Percentiles rank a stretch among this genome's conserved stretches.
Conservation (phyloP, 495 filamentous ascomycete genomes). For the Lindgomyces ingoldianus region DNA sequence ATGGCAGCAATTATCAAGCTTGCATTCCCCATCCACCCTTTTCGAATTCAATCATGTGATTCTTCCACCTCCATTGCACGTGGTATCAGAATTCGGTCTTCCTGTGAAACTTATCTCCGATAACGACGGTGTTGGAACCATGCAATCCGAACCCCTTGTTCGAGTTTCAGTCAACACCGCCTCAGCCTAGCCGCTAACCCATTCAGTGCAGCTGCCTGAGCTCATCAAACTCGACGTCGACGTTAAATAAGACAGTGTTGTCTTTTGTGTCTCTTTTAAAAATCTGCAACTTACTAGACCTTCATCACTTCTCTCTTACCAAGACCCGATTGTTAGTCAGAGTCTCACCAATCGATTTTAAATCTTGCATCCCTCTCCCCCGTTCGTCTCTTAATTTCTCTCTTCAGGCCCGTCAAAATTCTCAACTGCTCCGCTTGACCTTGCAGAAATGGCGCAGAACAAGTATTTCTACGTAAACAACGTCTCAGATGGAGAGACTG, state of each 20-base stretch:
- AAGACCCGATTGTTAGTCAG: too few relatives aligned
- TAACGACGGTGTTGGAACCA: background rate
- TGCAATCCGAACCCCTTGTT: too few relatives aligned
- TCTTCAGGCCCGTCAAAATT: background rate
- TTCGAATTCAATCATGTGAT: too few relatives aligned
- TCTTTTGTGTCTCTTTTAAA: too few relatives aligned
- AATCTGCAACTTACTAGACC: too few relatives aligned
- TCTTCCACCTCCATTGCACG: too few relatives aligned
- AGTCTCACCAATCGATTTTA: background rate
- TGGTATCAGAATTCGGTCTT: too few relatives aligned
- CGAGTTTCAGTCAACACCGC: background rate
- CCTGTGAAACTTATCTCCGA: too few relatives aligned
- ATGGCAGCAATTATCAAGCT: too few relatives aligned
- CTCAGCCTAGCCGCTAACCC: conserved; percentile 17
- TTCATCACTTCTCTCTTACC: too few relatives aligned
- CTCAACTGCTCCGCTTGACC: too few relatives aligned
- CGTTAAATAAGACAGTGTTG: conserved; percentile 1
- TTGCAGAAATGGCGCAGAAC: conserved; percentile 12
- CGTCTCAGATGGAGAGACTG: conserved; percentile 27
- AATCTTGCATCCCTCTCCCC: background rate
- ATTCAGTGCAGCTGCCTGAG: conserved; percentile 16
- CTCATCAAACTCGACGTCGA: background rate
- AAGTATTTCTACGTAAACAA: conserved; percentile 14
- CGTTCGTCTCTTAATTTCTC: background rate
- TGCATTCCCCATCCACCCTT: too few relatives aligned